Conservation (phyloP, 2,329 filamentous ascomycete species). For the Hymenoscyphus occultus region DNA sequence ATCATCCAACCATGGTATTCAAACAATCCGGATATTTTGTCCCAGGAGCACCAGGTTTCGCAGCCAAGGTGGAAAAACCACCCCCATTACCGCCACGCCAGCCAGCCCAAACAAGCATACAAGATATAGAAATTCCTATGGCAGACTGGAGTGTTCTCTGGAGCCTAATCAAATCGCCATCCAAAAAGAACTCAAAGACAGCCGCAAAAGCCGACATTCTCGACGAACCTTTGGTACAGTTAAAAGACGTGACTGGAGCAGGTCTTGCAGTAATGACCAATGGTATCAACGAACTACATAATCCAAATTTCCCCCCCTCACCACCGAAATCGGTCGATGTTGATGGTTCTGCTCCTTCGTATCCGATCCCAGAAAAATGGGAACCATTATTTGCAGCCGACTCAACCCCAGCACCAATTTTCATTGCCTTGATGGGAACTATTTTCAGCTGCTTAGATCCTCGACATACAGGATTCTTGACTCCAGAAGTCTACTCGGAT, state of each 20-base stretch:
- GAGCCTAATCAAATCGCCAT: constrained; percentile 28
- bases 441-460: constrained; percentile 28
- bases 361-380: constrained; percentile 26
- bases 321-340: constrained; percentile 28
- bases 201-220: neutral
- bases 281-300: constrained; percentile 1
- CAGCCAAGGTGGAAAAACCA: constrained; percentile 16
- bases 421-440: constrained; percentile 29
- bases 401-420: constrained; percentile 23
- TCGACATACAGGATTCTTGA: constrained; percentile 25
- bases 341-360: constrained; percentile 18
- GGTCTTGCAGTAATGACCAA: constrained; percentile 4
- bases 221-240: neutral
- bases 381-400: constrained; percentile 25
- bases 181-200: constrained; percentile 20
- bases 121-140: constrained; percentile 22
- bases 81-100: constrained; percentile 21
- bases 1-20: constrained; percentile 23
- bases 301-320: constrained; percentile 13
- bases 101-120: constrained; percentile 6
- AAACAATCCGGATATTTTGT: constrained; percentile 24
- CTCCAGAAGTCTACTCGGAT: constrained; percentile 26
- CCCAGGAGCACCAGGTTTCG: constrained; percentile 18
- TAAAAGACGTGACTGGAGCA: constrained; percentile 8
- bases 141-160: constrained; percentile 31